Conservation (phyloP, 164 flowering plant species). For the Vitis labrusca region DNA sequence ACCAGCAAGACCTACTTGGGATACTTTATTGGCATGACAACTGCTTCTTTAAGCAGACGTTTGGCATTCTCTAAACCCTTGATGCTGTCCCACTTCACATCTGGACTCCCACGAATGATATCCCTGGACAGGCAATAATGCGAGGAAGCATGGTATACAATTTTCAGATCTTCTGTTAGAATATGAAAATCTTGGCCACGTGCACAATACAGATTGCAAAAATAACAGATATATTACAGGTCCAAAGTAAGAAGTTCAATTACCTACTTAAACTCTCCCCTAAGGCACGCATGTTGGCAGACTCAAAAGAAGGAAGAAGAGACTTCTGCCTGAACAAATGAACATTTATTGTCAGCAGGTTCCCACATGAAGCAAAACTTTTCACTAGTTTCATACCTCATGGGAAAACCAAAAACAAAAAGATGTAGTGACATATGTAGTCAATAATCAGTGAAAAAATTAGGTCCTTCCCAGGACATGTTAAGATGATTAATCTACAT, state of each 20-base stretch:
- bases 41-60: conserved; percentile 97
- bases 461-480: no score
- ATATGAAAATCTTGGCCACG: background rate
- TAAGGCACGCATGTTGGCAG: conserved; percentile 79
- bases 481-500: no score
- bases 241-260: conserved; percentile 1
- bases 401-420: background rate
- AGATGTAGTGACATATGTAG: background rate
- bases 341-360: conserved; percentile 13
- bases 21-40: conserved; percentile 99
- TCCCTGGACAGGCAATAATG: conserved; percentile 55
- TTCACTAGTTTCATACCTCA: background rate
- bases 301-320: conserved; percentile 86
- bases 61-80: conserved; percentile 94
- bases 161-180: background rate
- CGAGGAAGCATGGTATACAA: background rate
- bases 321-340: conserved; percentile 65
- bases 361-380: background rate
- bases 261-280: conserved; percentile 93
- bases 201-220: background rate
- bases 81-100: conserved; percentile 97
- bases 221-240: background rate
- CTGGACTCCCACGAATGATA: conserved; percentile 92
- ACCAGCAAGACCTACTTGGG: conserved; percentile 71
- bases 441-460: no score